phyloP scores from a whole-genome alignment of 2,329 filamentous ascomycete genomes.

The Trichoderma sp. region DNA sequence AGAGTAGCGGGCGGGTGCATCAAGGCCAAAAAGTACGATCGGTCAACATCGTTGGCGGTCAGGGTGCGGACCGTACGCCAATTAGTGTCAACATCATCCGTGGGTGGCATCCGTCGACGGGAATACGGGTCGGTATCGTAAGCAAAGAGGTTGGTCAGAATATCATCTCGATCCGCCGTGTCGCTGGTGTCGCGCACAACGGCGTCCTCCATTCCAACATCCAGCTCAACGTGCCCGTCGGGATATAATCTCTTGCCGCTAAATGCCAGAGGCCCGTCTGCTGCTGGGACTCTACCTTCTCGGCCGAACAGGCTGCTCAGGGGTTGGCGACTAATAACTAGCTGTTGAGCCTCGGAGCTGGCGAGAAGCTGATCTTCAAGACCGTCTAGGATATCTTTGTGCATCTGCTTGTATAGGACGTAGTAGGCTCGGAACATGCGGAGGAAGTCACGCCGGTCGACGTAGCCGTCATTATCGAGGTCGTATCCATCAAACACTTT shows the following conservation, averaged over 20 bases:
- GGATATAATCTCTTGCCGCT: constrained; percentile 64
- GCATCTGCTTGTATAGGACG: constrained; percentile 83
- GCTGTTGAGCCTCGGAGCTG: constrained; percentile 70
- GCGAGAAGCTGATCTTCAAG: constrained; percentile 75
- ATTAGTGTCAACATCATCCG: constrained; percentile 34
- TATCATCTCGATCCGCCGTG: constrained; percentile 56
- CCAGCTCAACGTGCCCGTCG: constrained; percentile 63
- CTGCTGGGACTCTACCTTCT: constrained; percentile 63
- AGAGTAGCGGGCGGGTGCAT: constrained; percentile 45
- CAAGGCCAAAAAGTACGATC: constrained; percentile 43
- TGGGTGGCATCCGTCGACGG: constrained; percentile 29
- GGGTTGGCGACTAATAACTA: constrained; percentile 71
- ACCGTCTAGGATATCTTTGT: constrained; percentile 74
- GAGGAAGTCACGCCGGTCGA: constrained; percentile 82
- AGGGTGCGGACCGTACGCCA: constrained; percentile 35
- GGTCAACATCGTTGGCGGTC: constrained; percentile 32
- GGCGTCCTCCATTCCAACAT: constrained; percentile 54
- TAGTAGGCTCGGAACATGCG: constrained; percentile 93
- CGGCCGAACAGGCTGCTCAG: constrained; percentile 72
- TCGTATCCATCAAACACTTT: constrained; percentile 88
- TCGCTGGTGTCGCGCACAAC: constrained; percentile 60
- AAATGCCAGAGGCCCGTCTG: constrained; percentile 53
- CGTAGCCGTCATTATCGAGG: constrained; percentile 80
- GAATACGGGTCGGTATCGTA: constrained; percentile 33
- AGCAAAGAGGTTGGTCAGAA: constrained; percentile 54